Evolutionary conservation across 2,329 filamentous ascomycete genomes (phyloP), one percentile per base, ranked within the genome.

Genomic region (Trichocomaceae sp.): DNA sequence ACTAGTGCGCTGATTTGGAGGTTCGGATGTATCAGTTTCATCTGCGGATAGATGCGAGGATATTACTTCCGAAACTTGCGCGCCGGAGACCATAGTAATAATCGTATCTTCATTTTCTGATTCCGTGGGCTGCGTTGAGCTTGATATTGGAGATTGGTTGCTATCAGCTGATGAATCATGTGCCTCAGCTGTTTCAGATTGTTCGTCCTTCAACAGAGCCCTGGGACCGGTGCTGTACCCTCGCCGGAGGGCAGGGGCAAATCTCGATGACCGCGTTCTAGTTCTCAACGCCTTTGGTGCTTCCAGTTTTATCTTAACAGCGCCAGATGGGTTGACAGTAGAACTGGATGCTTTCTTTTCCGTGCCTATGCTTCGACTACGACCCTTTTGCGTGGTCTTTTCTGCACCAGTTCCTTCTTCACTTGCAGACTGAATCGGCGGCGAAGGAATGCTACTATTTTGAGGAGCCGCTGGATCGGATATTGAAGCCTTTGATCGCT

Each of bases 171-270:
- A 22, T 20, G 51, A 17, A 31, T 41, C 29, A 26, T 41, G 42
- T 8, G 51, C n/a, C 35, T 53, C n/a, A 8, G 22, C 29, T 53
- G 47, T 31, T 44, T 44, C 51, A 44, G 39, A 55, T 35, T 37
- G 17, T 31, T 47, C 12, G 8, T 47, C 7, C 15, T 42, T 35
- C 2, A 39, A 22, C 29, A 44, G 17, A 22, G 48, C 56, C 17
- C 53, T 60, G 17, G 59, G 55, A n/a, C n/a, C 17, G 47, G 56
- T 58, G 20, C 26, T 26, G 17, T 12, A 33, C 54, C 35, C 22
- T 20, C 41, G 57, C 19, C 17, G 17, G 8, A 13, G 7, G 17
- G 7, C 10, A 1, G 17, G 8, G 17, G n/a, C 12, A 15, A 15
- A 35, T 35, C 15, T 35, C 31, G 2, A 41, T 10, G 9, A 42